Base-by-base conservation (phyloP, 2,329 filamentous ascomycete species). In the Fusarium palustre region DNA sequence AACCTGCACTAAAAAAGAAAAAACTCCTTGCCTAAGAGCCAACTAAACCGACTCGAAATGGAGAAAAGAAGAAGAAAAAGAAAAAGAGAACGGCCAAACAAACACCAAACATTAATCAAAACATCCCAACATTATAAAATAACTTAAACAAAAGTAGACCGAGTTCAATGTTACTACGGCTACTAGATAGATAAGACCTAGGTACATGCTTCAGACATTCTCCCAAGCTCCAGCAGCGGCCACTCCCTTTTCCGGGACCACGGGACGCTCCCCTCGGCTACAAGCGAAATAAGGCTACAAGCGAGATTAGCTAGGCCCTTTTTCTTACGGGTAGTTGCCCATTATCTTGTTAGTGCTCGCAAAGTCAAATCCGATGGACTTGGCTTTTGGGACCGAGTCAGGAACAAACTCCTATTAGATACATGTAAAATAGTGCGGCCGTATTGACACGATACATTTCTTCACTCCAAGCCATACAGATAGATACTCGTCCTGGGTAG, bases 221-320 rank as follows among this genome's bases (percentile, higher is more conserved):
- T 16, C 20, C n/a, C 38, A 36, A 36, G 30, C 39, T 67, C 49
- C 25, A 53, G 54, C 59, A 38, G 45, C 41, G 42, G 18, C 18
- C 34, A 15, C 39, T 31, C 57, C 43, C 13, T 33, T 20, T 28
- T 31, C 50, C 45, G 60, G 43, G 20, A 63, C 43, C 16, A 50
- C 61, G 60, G 64, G 64, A 64, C 31, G 48, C 36, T 59, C 41
- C 48, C 33, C 11, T 67, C 64, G 64, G 64, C 30, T 54, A 52
- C 48, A 68, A 67, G 64, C 64, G 64, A 68, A 52, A 68, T 64
- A 64, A 64, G 64, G 59, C 64, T 68, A 47, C 25, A 50, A 39
- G 49, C 61, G 61, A 64, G 45, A 64, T 64, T 38, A 41, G 13
- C 41, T 64, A 24, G 39, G 13, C 33, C 10, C 33, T 15, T 50